A percentile compares a stretch with the other conserved stretches of the same genome.
phyloP scores from a whole-genome alignment of 257 asterid species.

The Salvia splendens region DNA sequence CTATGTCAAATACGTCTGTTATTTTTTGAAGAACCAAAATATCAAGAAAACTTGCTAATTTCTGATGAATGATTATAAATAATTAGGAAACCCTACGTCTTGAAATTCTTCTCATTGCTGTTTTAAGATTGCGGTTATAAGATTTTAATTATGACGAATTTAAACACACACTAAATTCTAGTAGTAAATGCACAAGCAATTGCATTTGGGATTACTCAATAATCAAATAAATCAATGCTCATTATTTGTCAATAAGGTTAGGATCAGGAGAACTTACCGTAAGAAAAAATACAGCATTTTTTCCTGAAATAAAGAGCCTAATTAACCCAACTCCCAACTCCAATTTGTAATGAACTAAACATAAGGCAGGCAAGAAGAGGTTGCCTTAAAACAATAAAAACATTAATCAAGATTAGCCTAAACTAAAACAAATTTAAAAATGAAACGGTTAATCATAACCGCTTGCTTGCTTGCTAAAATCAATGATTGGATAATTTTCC shows the following conservation, averaged over 20 bases:
- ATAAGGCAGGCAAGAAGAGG: constrained; percentile 1
- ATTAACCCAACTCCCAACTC: not conserved
- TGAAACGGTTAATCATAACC: not conserved
- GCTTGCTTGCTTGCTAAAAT: too few species aligned
- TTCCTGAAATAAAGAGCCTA: constrained; percentile 28
- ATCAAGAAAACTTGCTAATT: too few species aligned
- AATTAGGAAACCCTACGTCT: too few species aligned
- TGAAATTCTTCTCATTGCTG: constrained; percentile 20
- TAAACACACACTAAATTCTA: not conserved
- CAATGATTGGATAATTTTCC: constrained; percentile 22
- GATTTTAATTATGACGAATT: constrained; percentile 5
- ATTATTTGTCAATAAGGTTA: constrained; percentile 5
- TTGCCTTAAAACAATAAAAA: constrained; percentile 3
- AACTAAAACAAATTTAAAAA: not conserved
- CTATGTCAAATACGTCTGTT: too few species aligned
- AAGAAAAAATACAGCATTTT: constrained; percentile 16
- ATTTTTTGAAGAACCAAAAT: too few species aligned
- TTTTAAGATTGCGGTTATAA: too few species aligned
- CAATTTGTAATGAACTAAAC: constrained; percentile 4
- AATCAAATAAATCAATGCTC: not conserved
- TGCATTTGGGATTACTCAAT: too few species aligned
- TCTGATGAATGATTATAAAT: too few species aligned
- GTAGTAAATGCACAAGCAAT: too few species aligned
- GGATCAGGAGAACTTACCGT: not conserved
- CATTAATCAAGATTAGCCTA: constrained; percentile 28